Base-by-base conservation (phyloP, 441 rosid genomes). In the Adansonia grandidieri region DNA sequence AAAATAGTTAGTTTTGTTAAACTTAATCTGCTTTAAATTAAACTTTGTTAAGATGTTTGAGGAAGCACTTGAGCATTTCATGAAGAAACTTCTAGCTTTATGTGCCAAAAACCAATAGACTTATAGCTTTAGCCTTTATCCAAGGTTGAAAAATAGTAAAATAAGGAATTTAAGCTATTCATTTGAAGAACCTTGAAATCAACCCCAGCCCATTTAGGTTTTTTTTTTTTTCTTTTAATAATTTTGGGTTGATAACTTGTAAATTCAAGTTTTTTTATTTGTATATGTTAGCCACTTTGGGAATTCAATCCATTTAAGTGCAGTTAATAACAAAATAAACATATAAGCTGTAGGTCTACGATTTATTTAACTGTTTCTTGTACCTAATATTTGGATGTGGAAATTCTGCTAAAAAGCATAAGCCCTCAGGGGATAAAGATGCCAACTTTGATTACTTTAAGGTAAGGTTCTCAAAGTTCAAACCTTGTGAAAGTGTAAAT, bases 391-490 rank as follows among this genome's bases (percentile, higher is more conserved):
- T 73, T 8, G 37, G 19, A 61, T 65, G 8, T 79, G 19, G 51
- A 73, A 17, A 17, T 19, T 65, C n/a, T 51, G 11, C 24, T 78
- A 64, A 28, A 63, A 17, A 40, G 40, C 60, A 22, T 69, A 32
- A 48, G n/a, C 40, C 47, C 28, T 9, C 24, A 44, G 28, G 42
- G 47, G 17, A 48, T 19, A 47, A 40, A n/a, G 2, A 42, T 66
- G 22, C 10, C 47, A 5, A 48, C 10, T 73, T 74, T 70, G 50
- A 69, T 76, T 79, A 61, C 66, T 61, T 61, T 61, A 61, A 61
- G 66, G 40, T 61, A 61, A 61, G 66, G 40, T 24, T 15, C 28
- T 61, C 75, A 6, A 20, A 50, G 42, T 61, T 61, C 75, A 6
- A 20, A 50, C n/a, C 24, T 42, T 50, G 62, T 71, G 75, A 22